Base-by-base conservation (phyloP, 176 grass and related monocot genomes). In the Zea luxurians region DNA sequence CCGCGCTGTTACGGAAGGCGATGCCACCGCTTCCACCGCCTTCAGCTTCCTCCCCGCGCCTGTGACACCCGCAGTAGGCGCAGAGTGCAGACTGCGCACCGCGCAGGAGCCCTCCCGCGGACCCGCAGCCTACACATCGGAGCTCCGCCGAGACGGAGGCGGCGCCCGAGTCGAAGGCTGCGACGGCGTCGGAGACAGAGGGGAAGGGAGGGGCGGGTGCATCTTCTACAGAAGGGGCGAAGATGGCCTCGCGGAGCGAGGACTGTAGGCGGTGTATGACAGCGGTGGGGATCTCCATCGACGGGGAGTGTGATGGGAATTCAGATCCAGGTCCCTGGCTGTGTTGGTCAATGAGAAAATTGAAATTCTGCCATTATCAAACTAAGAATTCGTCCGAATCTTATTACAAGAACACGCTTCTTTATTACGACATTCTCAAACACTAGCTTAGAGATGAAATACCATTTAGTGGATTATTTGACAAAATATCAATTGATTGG, bases 221-320 rank as follows among this genome's bases (percentile, higher is more conserved):
- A 1, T 50, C 18, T 40, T 71, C n/a, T 34, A 9, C 7, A 18
- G 44, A 44, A 80, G 38, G 52, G 12, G 72, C 55, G 59, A 38
- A 64, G 53, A 61, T 46, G 52, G 48, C 66, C 38, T 81, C 82
- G 41, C 83, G 83, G 70, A 94, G 53, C 75, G 83, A 84, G 48
- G 81, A 83, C n/a, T 84, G 88, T 57, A 91, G 86, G 80, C 84
- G 83, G 81, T 78, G 80, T 83, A 94, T 94, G 61, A 86, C 55
- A 10, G 68, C 80, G 13, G 77, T 80, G 44, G 86, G 89, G 63
- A 94, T 81, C 61, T 89, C 88, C 72, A 89, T 89, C 64, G 78
- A 36, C 48, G 41, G 70, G 7, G 75, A 38, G 69, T 50, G 69
- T 45, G 78, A 60, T 74, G 60, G 43, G 79, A 78, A 71, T 66